Percentiles rank a stretch among this genome's conserved stretches.
These are phyloP conservation scores for Atkinsonella texensis DNA, from an alignment of 2,329 filamentous ascomycete species.

Conservation along the genomic window DNA sequence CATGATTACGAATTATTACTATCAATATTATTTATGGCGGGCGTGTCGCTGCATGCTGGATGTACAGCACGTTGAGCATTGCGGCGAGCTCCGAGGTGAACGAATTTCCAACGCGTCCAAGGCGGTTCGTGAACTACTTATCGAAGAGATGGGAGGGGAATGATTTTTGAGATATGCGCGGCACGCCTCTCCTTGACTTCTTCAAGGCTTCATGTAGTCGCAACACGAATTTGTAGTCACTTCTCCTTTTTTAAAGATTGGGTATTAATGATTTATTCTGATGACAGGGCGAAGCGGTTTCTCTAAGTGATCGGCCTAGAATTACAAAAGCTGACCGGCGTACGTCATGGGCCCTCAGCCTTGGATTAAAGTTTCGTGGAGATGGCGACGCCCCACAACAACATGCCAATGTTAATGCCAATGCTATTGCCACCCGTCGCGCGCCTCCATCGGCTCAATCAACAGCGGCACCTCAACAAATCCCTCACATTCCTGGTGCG, in stretches of 20 bases:
- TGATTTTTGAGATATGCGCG: constrained; percentile 30
- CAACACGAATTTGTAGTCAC: constrained; percentile 15
- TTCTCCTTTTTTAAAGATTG: constrained; percentile 13
- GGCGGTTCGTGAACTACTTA: constrained; percentile 19
- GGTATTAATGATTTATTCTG: constrained; percentile 19
- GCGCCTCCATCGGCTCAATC: constrained; percentile 6
- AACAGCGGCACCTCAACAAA: constrained; percentile 1
- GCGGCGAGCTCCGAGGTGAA: constrained; percentile 1
- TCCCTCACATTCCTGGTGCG: background rate
- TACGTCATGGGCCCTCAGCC: constrained; percentile 31
- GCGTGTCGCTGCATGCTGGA: background rate
- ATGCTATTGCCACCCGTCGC: constrained; percentile 5
- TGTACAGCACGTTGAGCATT: background rate
- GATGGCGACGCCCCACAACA: constrained; percentile 12
- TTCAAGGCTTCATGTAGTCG: constrained; percentile 1
- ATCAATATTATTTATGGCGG: background rate
- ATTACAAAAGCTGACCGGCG: constrained; percentile 28
- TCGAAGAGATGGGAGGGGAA: constrained; percentile 22
- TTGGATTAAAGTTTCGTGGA: constrained; percentile 21
- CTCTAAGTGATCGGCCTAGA: constrained; percentile 23
- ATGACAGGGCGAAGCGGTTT: constrained; percentile 23
- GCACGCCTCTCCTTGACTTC: constrained; percentile 13
- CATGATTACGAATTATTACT: constrained; percentile 7
- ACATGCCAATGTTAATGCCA: background rate
- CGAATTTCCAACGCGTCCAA: background rate